phyloP scores from a whole-genome alignment of 495 filamentous ascomycete species.

The Neurospora sp. region DNA sequence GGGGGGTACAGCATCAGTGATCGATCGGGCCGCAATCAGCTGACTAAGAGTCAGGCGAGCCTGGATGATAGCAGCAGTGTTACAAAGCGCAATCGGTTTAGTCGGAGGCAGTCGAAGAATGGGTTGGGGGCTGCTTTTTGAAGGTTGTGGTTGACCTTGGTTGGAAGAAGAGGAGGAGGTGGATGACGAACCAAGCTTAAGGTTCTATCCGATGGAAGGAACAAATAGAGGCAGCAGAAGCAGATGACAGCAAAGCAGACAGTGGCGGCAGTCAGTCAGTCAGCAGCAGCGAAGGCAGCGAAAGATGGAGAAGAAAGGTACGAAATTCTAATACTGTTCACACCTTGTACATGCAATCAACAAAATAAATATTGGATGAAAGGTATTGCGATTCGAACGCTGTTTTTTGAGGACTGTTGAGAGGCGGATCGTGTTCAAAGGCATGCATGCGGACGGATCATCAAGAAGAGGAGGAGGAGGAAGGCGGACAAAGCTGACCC shows the following conservation, averaged over 20 bases:
- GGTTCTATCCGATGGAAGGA: not conserved
- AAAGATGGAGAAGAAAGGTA: too few species aligned
- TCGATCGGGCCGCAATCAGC: conserved; percentile 39
- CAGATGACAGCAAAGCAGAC: too few species aligned
- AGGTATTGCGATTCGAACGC: too few species aligned
- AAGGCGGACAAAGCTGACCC: not conserved
- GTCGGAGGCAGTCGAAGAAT: conserved; percentile 81
- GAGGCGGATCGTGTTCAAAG: too few species aligned
- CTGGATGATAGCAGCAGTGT: conserved; percentile 42
- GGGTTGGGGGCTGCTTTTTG: conserved; percentile 57
- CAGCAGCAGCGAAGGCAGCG: too few species aligned
- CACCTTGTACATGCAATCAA: too few species aligned
- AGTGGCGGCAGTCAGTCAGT: too few species aligned
- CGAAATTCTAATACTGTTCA: too few species aligned
- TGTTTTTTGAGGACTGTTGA: too few species aligned
- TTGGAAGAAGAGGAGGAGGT: not conserved
- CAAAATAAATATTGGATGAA: too few species aligned
- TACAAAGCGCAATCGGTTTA: conserved; percentile 63
- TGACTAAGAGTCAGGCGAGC: conserved; percentile 46
- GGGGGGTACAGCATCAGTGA: conserved; percentile 33
- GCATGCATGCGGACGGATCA: too few species aligned
- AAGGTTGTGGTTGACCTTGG: not conserved
- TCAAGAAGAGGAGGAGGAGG: too few species aligned
- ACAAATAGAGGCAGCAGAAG: not conserved
- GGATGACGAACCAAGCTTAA: not conserved